Conservation (phyloP, 2,329 filamentous ascomycete genomes). For the Boeremia exigua region DNA sequence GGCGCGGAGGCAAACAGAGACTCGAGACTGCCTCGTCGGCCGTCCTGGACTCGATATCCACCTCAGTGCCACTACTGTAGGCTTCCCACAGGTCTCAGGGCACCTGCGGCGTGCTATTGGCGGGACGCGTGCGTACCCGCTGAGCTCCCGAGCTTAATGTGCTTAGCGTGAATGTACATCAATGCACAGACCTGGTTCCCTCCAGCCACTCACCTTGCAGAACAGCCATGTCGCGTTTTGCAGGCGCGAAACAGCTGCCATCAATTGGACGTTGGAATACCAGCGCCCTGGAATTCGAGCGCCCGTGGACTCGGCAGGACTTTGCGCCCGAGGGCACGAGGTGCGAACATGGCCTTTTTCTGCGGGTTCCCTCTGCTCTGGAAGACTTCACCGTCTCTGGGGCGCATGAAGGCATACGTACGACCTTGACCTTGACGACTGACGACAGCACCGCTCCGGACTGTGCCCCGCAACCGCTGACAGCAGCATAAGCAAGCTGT, state of each 20-base stretch:
- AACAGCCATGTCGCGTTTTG: constrained; percentile 32
- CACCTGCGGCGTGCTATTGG: constrained; percentile 30
- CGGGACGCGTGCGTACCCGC: constrained; percentile 20
- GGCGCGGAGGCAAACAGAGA: constrained; percentile 1
- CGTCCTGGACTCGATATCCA: constrained; percentile 26
- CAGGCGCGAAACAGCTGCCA: constrained; percentile 40
- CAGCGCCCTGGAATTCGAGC: constrained; percentile 23
- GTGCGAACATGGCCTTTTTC: constrained; percentile 22
- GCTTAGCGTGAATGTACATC: constrained; percentile 28
- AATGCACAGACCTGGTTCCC: constrained; percentile 26
- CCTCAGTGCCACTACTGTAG: constrained; percentile 13
- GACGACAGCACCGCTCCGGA: constrained; percentile 20
- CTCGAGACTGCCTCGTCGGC: constrained; percentile 14
- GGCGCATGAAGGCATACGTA: constrained; percentile 25
- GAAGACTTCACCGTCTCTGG: constrained; percentile 19
- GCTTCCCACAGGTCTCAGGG: constrained; percentile 10
- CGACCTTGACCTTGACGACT: constrained; percentile 22
- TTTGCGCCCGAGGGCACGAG: constrained; percentile 29
- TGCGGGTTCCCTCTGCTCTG: constrained; percentile 17
- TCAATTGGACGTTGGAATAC: constrained; percentile 32
- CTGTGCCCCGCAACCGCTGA: constrained; percentile 23
- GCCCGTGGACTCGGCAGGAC: constrained; percentile 27
- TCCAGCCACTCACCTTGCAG: constrained; percentile 35
- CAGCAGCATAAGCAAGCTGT: constrained; percentile 32
- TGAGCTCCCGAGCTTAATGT: constrained; percentile 23